Evolutionary conservation across 2,329 filamentous ascomycete genomes (phyloP), one percentile per base, ranked within the genome.

Genomic region (Paecilomyces fulvus): DNA sequence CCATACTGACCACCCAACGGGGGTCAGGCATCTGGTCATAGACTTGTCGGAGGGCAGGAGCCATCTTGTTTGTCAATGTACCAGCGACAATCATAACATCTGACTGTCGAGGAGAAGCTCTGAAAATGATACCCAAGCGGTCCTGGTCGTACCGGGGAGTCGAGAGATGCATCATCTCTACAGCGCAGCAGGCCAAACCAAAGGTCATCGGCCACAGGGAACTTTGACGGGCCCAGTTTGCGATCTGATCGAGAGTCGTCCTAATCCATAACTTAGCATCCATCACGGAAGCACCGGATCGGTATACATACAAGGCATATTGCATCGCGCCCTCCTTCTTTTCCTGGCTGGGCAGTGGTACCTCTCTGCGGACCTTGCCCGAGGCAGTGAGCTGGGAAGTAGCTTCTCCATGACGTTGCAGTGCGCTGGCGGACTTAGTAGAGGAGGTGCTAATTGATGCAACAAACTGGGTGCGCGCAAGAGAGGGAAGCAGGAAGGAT

Each of bases 21-120:
- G 90, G 91, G 51, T 96, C 91, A 50, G 91, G 91, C 90, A 96
- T 96, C 79, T 95, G 90, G 75, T 95, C 90, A 77, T 95, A 95
- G 62, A 92, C 88, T 77, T 92, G 89, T 73, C 90, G 83, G 68
- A 95, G 79, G 49, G 90, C 90, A 14, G 90, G 89, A 1, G 90
- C 90, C 90, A 95, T 95, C 80, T 95, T 95, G 80, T 95, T 95
- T 66, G 90, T 95, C 63, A 95, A 82, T 37, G 90, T 95, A 62
- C 90, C 90, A 53, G 90, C 90, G 48, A 94, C 89, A 68, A 94
- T 94, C 89, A 94, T 92, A 64, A 94, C 87, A 73, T 94, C 89
- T 61, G 89, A 90, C 74, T 92, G 89, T 61, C 89, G 87, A 3
- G 89, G 89, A 46, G 88, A 92, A 59, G 89, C 89, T 67, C 89